These are phyloP conservation scores for Starmerella geochares DNA, from an alignment of 805 yeast genomes.

Conservation along the genomic window DNA sequence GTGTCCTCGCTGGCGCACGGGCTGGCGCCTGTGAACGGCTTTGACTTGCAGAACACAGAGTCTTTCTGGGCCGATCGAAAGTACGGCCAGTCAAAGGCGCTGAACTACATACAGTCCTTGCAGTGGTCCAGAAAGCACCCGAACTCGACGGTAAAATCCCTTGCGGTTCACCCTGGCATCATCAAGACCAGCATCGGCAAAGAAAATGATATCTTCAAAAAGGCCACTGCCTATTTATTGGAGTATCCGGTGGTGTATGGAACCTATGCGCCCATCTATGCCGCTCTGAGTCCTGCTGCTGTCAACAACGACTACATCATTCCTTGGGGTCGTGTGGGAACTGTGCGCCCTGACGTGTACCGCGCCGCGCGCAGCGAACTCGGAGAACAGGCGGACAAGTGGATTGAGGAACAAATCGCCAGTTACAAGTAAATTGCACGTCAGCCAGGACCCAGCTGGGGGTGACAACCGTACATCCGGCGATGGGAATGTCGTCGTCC, in stretches of 20 bases:
- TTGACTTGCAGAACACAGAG: conserved; percentile 33
- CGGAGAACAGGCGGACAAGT: conserved; percentile 33
- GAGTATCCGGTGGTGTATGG: conserved; percentile 32
- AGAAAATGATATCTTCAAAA: conserved; percentile 11
- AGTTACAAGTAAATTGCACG: conserved; percentile 1
- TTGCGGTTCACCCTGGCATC: conserved; percentile 38
- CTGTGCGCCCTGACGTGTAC: conserved; percentile 33
- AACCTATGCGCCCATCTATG: conserved; percentile 39
- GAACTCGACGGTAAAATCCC: conserved; percentile 29
- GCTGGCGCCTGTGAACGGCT: conserved; percentile 29
- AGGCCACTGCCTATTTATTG: conserved; percentile 3
- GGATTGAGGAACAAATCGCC: conserved; percentile 24
- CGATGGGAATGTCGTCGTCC: too few species aligned
- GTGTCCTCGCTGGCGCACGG: conserved; percentile 36
- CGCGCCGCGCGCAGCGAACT: conserved; percentile 31
- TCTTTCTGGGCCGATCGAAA: conserved; percentile 2
- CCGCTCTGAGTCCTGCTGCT: conserved; percentile 35
- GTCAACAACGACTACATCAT: conserved; percentile 34
- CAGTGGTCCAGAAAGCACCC: conserved; percentile 33
- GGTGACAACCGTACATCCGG: too few species aligned
- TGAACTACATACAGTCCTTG: conserved; percentile 33
- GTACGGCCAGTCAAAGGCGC: conserved; percentile 41
- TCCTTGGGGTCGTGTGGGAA: conserved; percentile 39
- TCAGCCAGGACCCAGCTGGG: too few species aligned
- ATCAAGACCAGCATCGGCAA: conserved; percentile 34